Percentiles rank a stretch among this genome's conserved stretches.
phyloP scores from a whole-genome alignment of 331 rosid genomes.

The Malus hybrid region DNA sequence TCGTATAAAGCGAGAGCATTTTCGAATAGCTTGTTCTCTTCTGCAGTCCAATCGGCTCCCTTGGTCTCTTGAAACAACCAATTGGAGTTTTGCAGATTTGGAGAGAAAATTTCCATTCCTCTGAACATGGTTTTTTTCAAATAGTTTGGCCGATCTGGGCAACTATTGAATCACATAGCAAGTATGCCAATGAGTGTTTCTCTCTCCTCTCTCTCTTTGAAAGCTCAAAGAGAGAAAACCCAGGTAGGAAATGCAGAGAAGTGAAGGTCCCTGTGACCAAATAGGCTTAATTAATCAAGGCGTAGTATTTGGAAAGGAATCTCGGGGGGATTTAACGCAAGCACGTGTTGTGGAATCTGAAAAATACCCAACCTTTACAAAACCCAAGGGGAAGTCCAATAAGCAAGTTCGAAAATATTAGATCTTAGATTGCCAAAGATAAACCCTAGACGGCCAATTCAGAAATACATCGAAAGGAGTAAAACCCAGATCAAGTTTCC shows the following conservation, averaged over 20 bases:
- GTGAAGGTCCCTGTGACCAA: constrained; percentile 24
- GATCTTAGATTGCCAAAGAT: constrained; percentile 24
- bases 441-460: constrained; percentile 30
- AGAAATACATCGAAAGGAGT: constrained; percentile 22
- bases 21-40: constrained; percentile 79
- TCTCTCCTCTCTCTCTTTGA: constrained; percentile 19
- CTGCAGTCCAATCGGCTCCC: constrained; percentile 63
- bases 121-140: constrained; percentile 33
- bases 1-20: constrained; percentile 72
- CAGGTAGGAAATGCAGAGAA: constrained; percentile 38
- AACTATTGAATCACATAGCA: constrained; percentile 10
- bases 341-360: constrained; percentile 31
- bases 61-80: constrained; percentile 78
- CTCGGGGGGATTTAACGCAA: constrained; percentile 29
- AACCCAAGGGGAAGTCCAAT: constrained; percentile 32
- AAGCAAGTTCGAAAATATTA: constrained; percentile 8
- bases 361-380: constrained; percentile 29
- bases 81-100: constrained; percentile 51
- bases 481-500: constrained; percentile 26
- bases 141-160: neutral
- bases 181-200: neutral
- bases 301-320: constrained; percentile 31
- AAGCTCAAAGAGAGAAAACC: constrained; percentile 38
- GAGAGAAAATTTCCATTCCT: constrained; percentile 55
- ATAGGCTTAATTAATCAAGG: constrained; percentile 26